Conservation (phyloP, 805 yeast genomes). For the Metschnikowia baotianmanensis region DNA sequence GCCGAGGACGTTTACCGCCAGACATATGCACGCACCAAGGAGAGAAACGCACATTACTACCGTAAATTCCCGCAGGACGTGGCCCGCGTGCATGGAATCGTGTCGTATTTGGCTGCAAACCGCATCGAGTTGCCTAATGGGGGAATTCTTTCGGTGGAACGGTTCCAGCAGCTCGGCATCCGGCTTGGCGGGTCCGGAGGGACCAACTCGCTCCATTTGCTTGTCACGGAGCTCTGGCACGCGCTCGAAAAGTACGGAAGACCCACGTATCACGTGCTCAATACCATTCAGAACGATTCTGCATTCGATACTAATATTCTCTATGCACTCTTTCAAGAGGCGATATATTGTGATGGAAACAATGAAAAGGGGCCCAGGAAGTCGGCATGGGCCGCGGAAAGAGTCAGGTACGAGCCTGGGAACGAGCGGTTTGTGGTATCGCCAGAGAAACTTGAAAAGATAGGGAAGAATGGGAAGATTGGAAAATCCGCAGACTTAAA, state of each 20-base stretch:
- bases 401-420: conserved; percentile 27
- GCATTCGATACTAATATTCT: conserved; percentile 54
- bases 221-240: conserved; percentile 39
- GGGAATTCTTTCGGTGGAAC: conserved; percentile 45
- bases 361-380: conserved; percentile 13
- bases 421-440: conserved; percentile 28
- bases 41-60: conserved; percentile 49
- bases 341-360: conserved; percentile 47
- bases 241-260: conserved; percentile 36
- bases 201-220: conserved; percentile 43
- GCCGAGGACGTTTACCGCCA: conserved; percentile 50
- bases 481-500: no score
- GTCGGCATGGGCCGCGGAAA: conserved; percentile 52
- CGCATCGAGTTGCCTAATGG: conserved; percentile 47
- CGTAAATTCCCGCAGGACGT: conserved; percentile 48
- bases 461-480: no score
- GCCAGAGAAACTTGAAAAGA: no score
- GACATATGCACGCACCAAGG: conserved; percentile 45
- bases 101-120: conserved; percentile 29
- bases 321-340: conserved; percentile 58
- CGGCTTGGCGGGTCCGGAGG: conserved; percentile 52
- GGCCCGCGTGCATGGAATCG: conserved; percentile 34
- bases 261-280: conserved; percentile 40
- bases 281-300: conserved; percentile 28
- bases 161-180: conserved; percentile 54